Conservation (phyloP, 371 early-diverging fungal genomes). For the Mortierella polycephala region DNA sequence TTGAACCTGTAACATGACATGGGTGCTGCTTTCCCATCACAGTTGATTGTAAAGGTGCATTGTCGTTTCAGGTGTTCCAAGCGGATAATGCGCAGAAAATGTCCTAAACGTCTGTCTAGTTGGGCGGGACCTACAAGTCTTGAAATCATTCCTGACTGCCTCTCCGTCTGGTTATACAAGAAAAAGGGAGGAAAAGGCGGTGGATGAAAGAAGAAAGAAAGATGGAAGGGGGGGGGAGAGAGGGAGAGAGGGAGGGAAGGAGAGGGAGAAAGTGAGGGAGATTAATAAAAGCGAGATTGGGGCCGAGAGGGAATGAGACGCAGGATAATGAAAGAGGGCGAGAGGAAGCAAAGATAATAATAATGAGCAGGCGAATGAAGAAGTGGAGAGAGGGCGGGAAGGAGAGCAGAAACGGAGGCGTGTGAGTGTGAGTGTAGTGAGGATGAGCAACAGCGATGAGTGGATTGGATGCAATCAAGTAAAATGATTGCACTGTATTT, state of each 20-base stretch:
- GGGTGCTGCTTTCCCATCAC: too few relatives aligned
- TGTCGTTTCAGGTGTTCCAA: too few relatives aligned
- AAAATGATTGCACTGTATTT: too few relatives aligned
- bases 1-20: too few relatives aligned
- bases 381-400: neutral
- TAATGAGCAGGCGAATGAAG: neutral
- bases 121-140: slow-evolving; percentile 29
- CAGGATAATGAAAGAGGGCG: neutral
- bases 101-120: too few relatives aligned
- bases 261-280: slow-evolving; percentile 6
- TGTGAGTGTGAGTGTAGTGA: neutral
- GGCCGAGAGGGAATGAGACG: neutral
- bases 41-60: too few relatives aligned
- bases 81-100: too few relatives aligned
- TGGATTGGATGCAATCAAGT: neutral
- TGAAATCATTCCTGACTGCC: slow-evolving; percentile 34
- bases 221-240: slow-evolving; percentile 1
- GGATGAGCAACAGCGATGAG: neutral
- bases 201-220: neutral
- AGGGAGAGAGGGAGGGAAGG: slow-evolving; percentile 7
- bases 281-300: neutral
- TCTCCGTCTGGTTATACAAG: neutral
- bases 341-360: neutral
- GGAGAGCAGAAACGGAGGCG: neutral
- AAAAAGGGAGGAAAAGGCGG: neutral